A percentile compares a stretch with the other conserved stretches of the same genome.
phyloP scores from a whole-genome alignment of 169 alveolate species.

The Eimeria sp. region DNA sequence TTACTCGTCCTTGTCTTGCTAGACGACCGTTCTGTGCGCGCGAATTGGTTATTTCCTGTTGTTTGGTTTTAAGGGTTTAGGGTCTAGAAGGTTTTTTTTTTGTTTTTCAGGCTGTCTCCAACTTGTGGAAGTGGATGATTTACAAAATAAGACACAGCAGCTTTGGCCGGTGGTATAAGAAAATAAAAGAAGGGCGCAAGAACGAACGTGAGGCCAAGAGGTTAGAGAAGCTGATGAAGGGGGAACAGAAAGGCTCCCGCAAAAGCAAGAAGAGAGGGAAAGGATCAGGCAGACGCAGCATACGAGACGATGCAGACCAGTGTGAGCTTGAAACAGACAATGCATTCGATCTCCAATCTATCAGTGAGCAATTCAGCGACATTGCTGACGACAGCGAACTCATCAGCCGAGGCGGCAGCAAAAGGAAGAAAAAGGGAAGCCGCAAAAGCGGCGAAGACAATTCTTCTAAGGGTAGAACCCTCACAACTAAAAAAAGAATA shows the following conservation, averaged over 20 bases:
- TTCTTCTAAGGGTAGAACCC: background rate
- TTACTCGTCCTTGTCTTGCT: no score
- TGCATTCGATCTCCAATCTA: background rate
- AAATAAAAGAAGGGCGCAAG: background rate
- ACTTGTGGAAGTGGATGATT: conserved; percentile 16
- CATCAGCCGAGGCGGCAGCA: background rate
- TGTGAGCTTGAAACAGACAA: background rate
- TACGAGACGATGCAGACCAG: background rate
- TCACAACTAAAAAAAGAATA: background rate
- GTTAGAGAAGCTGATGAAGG: background rate
- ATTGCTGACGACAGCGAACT: background rate
- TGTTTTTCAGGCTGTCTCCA: background rate
- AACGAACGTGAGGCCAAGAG: background rate
- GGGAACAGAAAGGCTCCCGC: background rate
- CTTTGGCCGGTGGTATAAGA: background rate
- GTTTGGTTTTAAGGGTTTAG: background rate
- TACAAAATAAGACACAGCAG: background rate
- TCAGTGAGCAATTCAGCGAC: background rate
- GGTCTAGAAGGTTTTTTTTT: background rate
- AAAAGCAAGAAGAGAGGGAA: background rate
- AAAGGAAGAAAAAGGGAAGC: background rate
- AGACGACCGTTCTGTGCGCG: no score
- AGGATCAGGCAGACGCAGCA: background rate
- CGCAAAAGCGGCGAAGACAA: background rate
- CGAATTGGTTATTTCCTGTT: no score